Evolutionary conservation across 805 yeast species (phyloP), one percentile per base, ranked within the genome.

Genomic region (Sugiyamaella boreocaroliniensis): DNA sequence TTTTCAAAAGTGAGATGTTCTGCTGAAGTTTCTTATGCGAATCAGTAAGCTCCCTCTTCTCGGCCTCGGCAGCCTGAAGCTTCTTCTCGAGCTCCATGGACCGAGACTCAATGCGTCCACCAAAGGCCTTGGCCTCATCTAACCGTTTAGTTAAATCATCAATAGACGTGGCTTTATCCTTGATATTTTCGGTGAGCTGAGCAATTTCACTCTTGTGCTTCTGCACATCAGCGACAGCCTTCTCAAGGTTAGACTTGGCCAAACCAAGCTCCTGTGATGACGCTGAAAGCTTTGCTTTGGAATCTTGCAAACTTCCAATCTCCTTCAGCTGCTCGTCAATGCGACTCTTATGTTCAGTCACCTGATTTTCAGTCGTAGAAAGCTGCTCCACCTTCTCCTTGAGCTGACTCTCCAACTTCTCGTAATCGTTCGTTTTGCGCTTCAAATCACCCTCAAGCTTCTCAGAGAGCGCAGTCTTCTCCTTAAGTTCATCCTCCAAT

Each of bases 161-260:
- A 19, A 75, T 66, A 9, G 71, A 48, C 18, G 63, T 62, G 29
- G 76, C 77, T 50, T 69, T 69, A 45, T 75, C 78, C 45, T 71
- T 68, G 4, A 69, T 50, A 19, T 68, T 56, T n/a, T 58, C 54
- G 61, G 50, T 72, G 56, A 70, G 72, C 50, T 53, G 68, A 53
- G 64, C 62, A 51, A 64, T 66, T 14, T 75, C 76, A 32, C n/a
- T 32, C n/a, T 14, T 10, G n/a, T 11, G 37, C 37, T 32, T 32
- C 37, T 32, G 26, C 26, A 22, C 6, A 22, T 22, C 26, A 22
- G 26, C 26, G 6, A 22, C 26, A 22, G 26, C 37, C 37, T 32
- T 14, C 10, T 10, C n/a, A 32, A 14, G n/a, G 8, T 10, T 32
- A 10, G 37, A 32, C 37, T 32, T 32, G 37, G n/a, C 37, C 12